These are phyloP conservation scores for Leptographium galeiforme DNA, from an alignment of 2,329 filamentous ascomycete genomes.

Conservation along the genomic window DNA sequence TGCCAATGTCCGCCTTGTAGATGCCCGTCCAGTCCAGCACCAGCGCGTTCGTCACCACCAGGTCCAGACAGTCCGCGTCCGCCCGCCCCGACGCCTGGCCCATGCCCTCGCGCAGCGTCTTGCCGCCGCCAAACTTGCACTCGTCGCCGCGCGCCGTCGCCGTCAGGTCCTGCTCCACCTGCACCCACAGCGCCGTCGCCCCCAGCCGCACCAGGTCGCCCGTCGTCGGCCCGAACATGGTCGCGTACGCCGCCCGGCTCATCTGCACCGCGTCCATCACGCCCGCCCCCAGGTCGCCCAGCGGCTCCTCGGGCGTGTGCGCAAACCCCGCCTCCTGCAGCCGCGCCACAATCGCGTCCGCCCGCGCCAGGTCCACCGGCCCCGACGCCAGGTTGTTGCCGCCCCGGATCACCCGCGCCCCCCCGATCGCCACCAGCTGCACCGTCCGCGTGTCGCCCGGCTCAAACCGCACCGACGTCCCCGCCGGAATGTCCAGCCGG, in stretches of 20 bases:
- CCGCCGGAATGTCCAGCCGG: constrained; percentile 78
- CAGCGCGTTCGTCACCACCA: constrained; percentile 79
- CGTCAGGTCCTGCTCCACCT: constrained; percentile 76
- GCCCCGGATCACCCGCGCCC: constrained; percentile 65
- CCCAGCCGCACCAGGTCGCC: constrained; percentile 76
- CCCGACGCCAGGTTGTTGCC: constrained; percentile 73
- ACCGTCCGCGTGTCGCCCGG: constrained; percentile 87
- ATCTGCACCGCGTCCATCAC: constrained; percentile 54
- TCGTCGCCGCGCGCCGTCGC: constrained; percentile 64
- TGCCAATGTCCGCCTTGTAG: constrained; percentile 91
- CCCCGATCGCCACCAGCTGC: constrained; percentile 76
- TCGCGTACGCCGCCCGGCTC: constrained; percentile 64
- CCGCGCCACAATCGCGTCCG: constrained; percentile 51
- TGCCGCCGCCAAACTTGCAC: constrained; percentile 89
- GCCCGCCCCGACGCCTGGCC: constrained; percentile 71
- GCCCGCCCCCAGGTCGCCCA: constrained; percentile 38
- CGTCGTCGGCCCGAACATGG: constrained; percentile 87
- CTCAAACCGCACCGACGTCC: constrained; percentile 87
- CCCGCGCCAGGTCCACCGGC: constrained; percentile 48
- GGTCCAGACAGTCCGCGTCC: constrained; percentile 62
- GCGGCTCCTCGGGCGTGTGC: constrained; percentile 50
- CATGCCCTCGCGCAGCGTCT: constrained; percentile 90
- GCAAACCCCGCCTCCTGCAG: constrained; percentile 65
- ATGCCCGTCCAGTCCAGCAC: constrained; percentile 87
- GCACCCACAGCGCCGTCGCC: constrained; percentile 77